phyloP scores from a whole-genome alignment of 306 rosid species.

The Fragaria vesca region DNA sequence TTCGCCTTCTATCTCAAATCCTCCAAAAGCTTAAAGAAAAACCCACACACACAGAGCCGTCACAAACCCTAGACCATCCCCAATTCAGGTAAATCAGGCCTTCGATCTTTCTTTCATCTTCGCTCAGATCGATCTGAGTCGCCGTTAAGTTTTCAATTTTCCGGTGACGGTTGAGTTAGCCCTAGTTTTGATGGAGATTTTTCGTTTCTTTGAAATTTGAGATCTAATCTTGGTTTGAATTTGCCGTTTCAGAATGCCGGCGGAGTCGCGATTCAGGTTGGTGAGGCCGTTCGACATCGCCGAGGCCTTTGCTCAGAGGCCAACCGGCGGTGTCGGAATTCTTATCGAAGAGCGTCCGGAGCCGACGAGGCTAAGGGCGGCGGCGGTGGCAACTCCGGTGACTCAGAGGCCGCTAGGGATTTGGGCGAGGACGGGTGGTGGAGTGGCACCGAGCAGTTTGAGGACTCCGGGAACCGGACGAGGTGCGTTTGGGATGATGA shows the following conservation, averaged over 20 bases:
- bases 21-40: too few relatives aligned
- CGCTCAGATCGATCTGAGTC: too few relatives aligned
- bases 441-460: neutral
- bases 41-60: too few relatives aligned
- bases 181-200: too few relatives aligned
- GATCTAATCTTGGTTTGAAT: neutral
- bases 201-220: too few relatives aligned
- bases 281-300: constrained; percentile 41
- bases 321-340: constrained; percentile 28
- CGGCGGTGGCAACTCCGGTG: neutral
- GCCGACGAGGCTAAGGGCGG: constrained; percentile 12
- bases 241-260: constrained; percentile 34
- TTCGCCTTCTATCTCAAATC: too few relatives aligned
- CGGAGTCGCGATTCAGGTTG: constrained; percentile 65
- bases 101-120: too few relatives aligned
- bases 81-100: too few relatives aligned
- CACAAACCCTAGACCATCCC: too few relatives aligned
- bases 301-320: constrained; percentile 31
- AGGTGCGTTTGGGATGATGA: constrained; percentile 2
- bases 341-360: constrained; percentile 14
- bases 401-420: constrained; percentile 24
- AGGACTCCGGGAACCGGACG: constrained; percentile 33
- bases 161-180: too few relatives aligned
- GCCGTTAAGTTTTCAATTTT: too few relatives aligned
- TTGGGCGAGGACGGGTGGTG: constrained; percentile 21